phyloP scores from a whole-genome alignment of 805 yeast genomes.

The Candida schatavii region DNA sequence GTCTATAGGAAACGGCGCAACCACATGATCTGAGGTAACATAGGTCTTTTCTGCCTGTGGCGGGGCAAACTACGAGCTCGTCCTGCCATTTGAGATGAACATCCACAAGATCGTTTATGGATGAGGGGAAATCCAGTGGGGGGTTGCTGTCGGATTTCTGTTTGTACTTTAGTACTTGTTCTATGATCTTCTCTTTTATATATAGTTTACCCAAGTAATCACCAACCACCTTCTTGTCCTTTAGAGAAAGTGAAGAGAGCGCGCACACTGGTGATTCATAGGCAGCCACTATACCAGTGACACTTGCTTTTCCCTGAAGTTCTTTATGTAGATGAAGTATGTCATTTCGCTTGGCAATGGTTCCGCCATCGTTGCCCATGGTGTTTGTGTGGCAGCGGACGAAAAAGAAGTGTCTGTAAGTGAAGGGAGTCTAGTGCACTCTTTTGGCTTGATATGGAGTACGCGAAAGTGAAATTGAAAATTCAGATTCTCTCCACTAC shows the following conservation, averaged over 20 bases:
- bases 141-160: neutral
- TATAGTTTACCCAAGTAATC: conserved; percentile 67
- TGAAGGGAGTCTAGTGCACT: no score
- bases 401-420: no score
- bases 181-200: conserved; percentile 61
- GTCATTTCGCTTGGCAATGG: conserved; percentile 59
- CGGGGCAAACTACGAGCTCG: conserved; percentile 29
- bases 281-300: conserved; percentile 16
- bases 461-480: no score
- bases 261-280: conserved; percentile 38
- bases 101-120: conserved; percentile 3
- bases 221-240: conserved; percentile 46
- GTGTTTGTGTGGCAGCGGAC: no score
- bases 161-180: conserved; percentile 41
- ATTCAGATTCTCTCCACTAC: no score
- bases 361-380: conserved; percentile 67
- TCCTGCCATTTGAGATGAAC: conserved; percentile 1
- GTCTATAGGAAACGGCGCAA: conserved; percentile 30
- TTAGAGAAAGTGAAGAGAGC: conserved; percentile 41
- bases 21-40: conserved; percentile 38
- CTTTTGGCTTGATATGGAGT: no score
- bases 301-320: conserved; percentile 13
- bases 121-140: neutral
- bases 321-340: conserved; percentile 28
- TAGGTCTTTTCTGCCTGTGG: conserved; percentile 17